Evolutionary conservation across 2,329 filamentous ascomycete genomes (phyloP).

Genomic region (Penicillium occitanis): DNA sequence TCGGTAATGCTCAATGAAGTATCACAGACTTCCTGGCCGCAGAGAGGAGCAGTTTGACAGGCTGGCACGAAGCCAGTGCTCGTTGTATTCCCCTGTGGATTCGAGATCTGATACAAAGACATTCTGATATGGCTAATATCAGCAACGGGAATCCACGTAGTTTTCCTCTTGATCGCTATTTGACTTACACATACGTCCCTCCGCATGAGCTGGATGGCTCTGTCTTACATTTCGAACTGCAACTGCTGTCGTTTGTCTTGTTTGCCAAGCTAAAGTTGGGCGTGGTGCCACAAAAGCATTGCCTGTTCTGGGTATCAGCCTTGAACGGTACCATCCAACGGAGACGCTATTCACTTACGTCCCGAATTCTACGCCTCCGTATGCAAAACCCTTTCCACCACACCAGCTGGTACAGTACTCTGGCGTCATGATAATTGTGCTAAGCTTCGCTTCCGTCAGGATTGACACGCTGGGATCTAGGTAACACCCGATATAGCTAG

Average conservation of each 20-base stretch:
- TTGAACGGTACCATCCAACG: not conserved
- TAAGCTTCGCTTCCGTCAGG: not conserved
- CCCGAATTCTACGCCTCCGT: constrained; percentile 3
- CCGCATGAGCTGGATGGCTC: constrained; percentile 4
- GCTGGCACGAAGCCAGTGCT: not conserved
- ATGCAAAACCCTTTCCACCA: not conserved
- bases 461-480: not conserved
- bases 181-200: constrained; percentile 12
- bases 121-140: not conserved
- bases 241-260: not conserved
- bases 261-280: not conserved
- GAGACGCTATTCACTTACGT: not conserved
- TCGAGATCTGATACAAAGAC: constrained; percentile 14
- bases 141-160: not conserved
- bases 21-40: constrained; percentile 4
- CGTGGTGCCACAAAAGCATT: constrained; percentile 13
- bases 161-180: not conserved
- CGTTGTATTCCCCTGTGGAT: not conserved
- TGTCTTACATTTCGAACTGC: not conserved
- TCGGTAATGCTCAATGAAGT: not conserved
- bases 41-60: constrained; percentile 6
- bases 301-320: not conserved
- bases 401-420: constrained; percentile 7
- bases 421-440: constrained; percentile 9
- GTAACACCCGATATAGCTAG: not conserved